A percentile compares a stretch with the other conserved stretches of the same genome.
Evolutionary conservation across 306 rosid genomes (phyloP).

Genomic region (Cucurbita moschata): DNA sequence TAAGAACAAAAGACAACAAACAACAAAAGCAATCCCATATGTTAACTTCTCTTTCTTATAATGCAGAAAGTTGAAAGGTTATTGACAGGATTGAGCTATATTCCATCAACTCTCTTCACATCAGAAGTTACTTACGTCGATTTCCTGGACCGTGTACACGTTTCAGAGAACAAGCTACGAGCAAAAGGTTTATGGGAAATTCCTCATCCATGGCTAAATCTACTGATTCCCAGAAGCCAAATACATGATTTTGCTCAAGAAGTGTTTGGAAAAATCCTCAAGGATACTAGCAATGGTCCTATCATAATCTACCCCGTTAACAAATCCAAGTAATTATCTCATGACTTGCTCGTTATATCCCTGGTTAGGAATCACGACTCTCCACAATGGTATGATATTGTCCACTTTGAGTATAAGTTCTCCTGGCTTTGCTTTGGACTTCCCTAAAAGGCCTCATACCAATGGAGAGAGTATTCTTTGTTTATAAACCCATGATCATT

Average conservation of each 20-base stretch:
- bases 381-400: no score
- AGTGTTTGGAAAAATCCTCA: slow-evolving; percentile 68
- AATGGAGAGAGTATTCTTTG: no score
- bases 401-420: no score
- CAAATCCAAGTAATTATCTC: slow-evolving; percentile 50
- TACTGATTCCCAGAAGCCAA: slow-evolving; percentile 55
- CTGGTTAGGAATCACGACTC: no score
- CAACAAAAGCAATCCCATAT: neutral
- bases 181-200: slow-evolving; percentile 73
- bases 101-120: slow-evolving; percentile 52
- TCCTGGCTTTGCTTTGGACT: no score
- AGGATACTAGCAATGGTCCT: slow-evolving; percentile 64
- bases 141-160: slow-evolving; percentile 80
- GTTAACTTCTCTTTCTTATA: neutral
- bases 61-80: slow-evolving; percentile 57
- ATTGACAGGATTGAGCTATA: slow-evolving; percentile 42
- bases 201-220: slow-evolving; percentile 96
- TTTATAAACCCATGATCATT: no score
- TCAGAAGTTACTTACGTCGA: slow-evolving; percentile 76
- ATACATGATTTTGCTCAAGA: slow-evolving; percentile 42
- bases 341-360: neutral
- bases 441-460: no score
- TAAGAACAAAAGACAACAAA: neutral
- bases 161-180: slow-evolving; percentile 50
- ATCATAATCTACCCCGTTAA: slow-evolving; percentile 81